These are phyloP conservation scores for Aspergillus sparsus DNA, from an alignment of 495 filamentous ascomycete genomes.

Conservation along the genomic window DNA sequence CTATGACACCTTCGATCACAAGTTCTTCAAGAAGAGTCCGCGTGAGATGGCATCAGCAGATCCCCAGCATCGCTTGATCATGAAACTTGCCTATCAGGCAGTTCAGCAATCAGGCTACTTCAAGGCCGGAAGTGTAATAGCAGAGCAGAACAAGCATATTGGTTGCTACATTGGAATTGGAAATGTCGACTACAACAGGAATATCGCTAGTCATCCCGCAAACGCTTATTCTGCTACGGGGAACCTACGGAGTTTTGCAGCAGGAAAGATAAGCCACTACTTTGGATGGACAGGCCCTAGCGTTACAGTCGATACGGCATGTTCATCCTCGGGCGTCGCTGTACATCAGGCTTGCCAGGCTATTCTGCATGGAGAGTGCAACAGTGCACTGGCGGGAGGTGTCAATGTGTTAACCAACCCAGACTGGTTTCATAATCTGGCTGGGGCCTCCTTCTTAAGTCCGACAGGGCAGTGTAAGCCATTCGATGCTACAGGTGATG, in stretches of 20 bases:
- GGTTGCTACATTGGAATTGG: too few species aligned
- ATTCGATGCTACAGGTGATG: conserved; percentile 63
- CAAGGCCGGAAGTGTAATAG: conserved; percentile 20
- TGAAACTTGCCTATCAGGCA: conserved; percentile 47
- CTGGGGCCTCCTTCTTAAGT: conserved; percentile 29
- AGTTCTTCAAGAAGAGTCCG: conserved; percentile 43
- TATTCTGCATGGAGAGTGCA: conserved; percentile 12
- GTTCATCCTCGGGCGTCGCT: conserved; percentile 32
- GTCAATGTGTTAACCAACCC: conserved; percentile 36
- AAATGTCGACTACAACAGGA: conserved; percentile 44
- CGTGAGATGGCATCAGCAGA: conserved; percentile 50
- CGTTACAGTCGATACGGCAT: conserved; percentile 39
- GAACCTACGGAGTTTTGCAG: conserved; percentile 29
- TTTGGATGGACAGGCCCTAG: conserved; percentile 46
- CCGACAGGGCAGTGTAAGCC: conserved; percentile 54
- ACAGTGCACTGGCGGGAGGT: conserved; percentile 29
- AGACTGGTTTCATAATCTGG: conserved; percentile 20
- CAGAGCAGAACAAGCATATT: conserved; percentile 41
- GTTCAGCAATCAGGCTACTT: conserved; percentile 40
- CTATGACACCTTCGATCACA: conserved; percentile 42
- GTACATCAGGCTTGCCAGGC: conserved; percentile 23
- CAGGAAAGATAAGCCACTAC: conserved; percentile 36
- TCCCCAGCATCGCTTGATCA: conserved; percentile 48
- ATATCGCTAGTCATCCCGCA: conserved; percentile 30
- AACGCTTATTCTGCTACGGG: conserved; percentile 39